These are phyloP conservation scores for Clohesyomyces aquaticus DNA, from an alignment of 495 filamentous ascomycete species.

Conservation along the genomic window DNA sequence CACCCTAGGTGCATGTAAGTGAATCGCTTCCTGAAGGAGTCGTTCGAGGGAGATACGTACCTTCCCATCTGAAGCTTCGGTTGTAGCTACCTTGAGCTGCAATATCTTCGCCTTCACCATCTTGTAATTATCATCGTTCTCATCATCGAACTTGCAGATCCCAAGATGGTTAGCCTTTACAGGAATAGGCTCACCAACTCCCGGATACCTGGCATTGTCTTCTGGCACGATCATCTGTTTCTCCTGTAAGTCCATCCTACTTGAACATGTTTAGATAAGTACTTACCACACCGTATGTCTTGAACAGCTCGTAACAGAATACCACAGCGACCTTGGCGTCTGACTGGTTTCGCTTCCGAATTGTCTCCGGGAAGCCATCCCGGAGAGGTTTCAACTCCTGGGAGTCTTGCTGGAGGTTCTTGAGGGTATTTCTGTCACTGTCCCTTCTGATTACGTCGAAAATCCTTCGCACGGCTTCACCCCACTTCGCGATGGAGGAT, in stretches of 20 bases:
- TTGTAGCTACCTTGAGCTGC: slow-evolving; percentile 6
- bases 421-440: slow-evolving; percentile 13
- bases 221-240: slow-evolving; percentile 5
- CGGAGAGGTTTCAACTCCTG: slow-evolving; percentile 5
- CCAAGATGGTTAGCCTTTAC: slow-evolving; percentile 13
- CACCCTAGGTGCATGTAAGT: too few species aligned
- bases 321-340: background rate
- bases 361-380: slow-evolving; percentile 2
- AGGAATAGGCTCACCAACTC: slow-evolving; percentile 8
- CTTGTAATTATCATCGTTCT: slow-evolving; percentile 11
- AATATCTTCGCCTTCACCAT: slow-evolving; percentile 2
- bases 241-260: too few species aligned
- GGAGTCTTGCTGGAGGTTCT: slow-evolving; percentile 8
- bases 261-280: too few species aligned
- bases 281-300: slow-evolving; percentile 10
- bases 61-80: too few species aligned
- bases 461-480: slow-evolving; percentile 8
- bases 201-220: slow-evolving; percentile 6
- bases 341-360: slow-evolving; percentile 14
- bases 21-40: too few species aligned
- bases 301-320: slow-evolving; percentile 10
- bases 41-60: too few species aligned
- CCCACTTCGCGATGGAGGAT: slow-evolving; percentile 5
- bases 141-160: slow-evolving; percentile 16
- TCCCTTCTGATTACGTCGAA: background rate